phyloP scores from a whole-genome alignment of 2,329 filamentous ascomycete genomes.

The Fusarium torreyae region DNA sequence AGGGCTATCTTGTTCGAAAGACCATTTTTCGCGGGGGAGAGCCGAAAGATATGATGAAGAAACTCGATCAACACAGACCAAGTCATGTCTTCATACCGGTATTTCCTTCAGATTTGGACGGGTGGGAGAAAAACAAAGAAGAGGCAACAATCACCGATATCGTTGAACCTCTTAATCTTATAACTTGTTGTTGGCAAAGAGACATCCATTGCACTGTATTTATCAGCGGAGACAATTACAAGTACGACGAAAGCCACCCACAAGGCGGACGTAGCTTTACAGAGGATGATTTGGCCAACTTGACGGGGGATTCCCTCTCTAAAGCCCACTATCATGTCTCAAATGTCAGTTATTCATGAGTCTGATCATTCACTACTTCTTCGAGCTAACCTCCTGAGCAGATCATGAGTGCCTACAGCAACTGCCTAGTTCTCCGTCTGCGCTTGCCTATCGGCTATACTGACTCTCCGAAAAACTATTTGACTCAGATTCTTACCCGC shows the following conservation, averaged over 20 bases:
- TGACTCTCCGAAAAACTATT: constrained; percentile 75
- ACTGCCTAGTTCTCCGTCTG: constrained; percentile 74
- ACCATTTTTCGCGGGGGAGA: too few relatives aligned
- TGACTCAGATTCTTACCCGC: constrained; percentile 78
- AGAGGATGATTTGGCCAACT: constrained; percentile 76
- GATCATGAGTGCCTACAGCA: constrained; percentile 73
- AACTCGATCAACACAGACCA: constrained; percentile 56
- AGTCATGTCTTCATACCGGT: constrained; percentile 75
- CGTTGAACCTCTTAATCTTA: constrained; percentile 74
- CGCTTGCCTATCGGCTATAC: constrained; percentile 79
- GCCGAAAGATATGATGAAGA: too few relatives aligned
- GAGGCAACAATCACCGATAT: constrained; percentile 77
- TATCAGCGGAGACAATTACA: constrained; percentile 77
- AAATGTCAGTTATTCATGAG: constrained; percentile 46
- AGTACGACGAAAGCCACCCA: constrained; percentile 73
- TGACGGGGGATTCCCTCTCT: constrained; percentile 70
- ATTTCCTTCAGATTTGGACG: too few relatives aligned
- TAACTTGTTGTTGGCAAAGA: constrained; percentile 71
- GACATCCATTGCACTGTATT: constrained; percentile 76
- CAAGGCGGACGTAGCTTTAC: constrained; percentile 72
- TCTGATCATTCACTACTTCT: too few relatives aligned
- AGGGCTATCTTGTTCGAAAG: too few relatives aligned
- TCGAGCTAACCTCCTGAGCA: constrained; percentile 47
- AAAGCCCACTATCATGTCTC: constrained; percentile 73
- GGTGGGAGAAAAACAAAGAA: constrained; percentile 71